These are phyloP conservation scores for Sporothrix inflata DNA, from an alignment of 2,329 filamentous ascomycete genomes.

Conservation along the genomic window DNA sequence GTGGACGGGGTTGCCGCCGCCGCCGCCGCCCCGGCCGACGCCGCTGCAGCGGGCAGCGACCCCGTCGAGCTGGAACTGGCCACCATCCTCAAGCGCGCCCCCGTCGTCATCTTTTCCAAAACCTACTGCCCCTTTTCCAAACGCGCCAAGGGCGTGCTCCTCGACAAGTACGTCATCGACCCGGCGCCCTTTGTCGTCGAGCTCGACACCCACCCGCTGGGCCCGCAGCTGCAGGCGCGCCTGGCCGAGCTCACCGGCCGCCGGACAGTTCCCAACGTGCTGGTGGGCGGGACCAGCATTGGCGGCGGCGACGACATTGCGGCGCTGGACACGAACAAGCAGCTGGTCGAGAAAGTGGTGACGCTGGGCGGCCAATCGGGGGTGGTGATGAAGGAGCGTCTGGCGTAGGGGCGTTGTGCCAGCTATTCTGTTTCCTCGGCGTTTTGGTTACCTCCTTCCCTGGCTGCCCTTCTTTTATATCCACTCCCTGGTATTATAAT, in stretches of 20 bases:
- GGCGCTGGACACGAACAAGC: conserved; percentile 67
- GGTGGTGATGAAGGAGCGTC: conserved; percentile 55
- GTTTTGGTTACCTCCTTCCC: background rate
- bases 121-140: conserved; percentile 86
- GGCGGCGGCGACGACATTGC: conserved; percentile 88
- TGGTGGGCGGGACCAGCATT: conserved; percentile 85
- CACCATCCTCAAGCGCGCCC: conserved; percentile 70
- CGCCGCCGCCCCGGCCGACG: conserved; percentile 38
- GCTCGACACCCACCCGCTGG: conserved; percentile 80
- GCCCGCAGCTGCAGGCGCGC: conserved; percentile 70
- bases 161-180: conserved; percentile 81
- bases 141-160: conserved; percentile 80
- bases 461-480: background rate
- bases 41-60: conserved; percentile 55
- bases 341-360: conserved; percentile 72
- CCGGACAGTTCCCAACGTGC: conserved; percentile 86
- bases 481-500: background rate
- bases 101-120: conserved; percentile 96
- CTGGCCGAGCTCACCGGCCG: conserved; percentile 76
- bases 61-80: conserved; percentile 74
- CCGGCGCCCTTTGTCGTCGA: conserved; percentile 88
- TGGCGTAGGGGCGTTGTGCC: conserved; percentile 30
- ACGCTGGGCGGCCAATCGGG: conserved; percentile 71
- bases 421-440: background rate
- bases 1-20: conserved; percentile 49